Base-by-base conservation (phyloP, 495 filamentous ascomycete genomes). In the Staphylotrichum longicolle region DNA sequence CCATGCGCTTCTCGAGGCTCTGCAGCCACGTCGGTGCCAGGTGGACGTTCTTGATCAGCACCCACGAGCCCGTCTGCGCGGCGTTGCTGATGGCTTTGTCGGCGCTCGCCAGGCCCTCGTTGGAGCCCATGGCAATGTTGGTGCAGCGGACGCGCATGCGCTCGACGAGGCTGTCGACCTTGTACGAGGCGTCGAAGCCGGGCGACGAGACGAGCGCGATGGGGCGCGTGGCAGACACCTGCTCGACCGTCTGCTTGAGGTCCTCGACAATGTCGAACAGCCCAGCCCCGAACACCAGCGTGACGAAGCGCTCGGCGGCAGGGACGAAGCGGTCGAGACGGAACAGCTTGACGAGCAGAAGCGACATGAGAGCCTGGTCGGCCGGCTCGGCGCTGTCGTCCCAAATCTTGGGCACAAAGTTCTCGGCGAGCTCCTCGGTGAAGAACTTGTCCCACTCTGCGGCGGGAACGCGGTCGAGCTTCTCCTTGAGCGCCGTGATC, bases 61-160 rank as follows among this genome's bases (percentile, higher is more conserved):
- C 95, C 94, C 94, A 99, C 39, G 86, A 92, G 60, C 94, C 94
- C 4, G 88, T 88, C 54, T 93, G 89, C 7, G 95, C 93, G 14
- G 94, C 94, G 70, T 91, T 93, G 80, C 83, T 88, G 70, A 99
- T 91, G 30, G 94, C 94, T 74, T 96, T 95, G 77, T 98, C 95
- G 37, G 94, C 94, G 58, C 86, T 93, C 62, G 91, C 86, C 12
- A 93, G 78, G 70, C 91, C 90, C 78, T 99, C 94, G 65, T 91
- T 94, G 15, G 94, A 98, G 66, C 94, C 94, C 94, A 99, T 99
- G 66, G 94, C 94, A 71, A 98, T 96, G 73, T 96, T 96, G 41
- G 91, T 91, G 78, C 94, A 99, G 35, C 82, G 88, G 37, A 86
- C 85, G 56, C 84, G 81, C 72, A 83, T 88, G 63, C 88, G 84